Evolutionary conservation across 257 asterid genomes (phyloP).

Genomic region (Solanum pinnatisectum): DNA sequence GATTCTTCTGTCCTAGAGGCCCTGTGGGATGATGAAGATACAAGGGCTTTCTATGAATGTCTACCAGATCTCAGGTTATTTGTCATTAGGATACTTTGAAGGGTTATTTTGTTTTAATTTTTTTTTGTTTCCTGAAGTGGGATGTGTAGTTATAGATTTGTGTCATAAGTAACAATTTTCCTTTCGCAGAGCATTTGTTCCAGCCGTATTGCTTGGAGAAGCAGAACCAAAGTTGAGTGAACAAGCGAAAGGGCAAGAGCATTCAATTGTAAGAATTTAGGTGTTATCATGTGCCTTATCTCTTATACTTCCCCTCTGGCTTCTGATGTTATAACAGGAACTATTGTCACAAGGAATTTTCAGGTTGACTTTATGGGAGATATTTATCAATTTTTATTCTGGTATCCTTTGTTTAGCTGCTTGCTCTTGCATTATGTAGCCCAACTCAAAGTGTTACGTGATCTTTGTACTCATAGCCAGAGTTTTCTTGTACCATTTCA

Average conservation of each 20-base stretch:
- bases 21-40: conserved; percentile 98
- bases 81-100: neutral
- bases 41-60: conserved; percentile 90
- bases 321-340: conserved; percentile 2
- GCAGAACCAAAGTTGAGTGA: conserved; percentile 72
- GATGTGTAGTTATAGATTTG: neutral
- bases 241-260: conserved; percentile 72
- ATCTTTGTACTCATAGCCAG: neutral
- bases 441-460: neutral
- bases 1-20: conserved; percentile 77
- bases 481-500: neutral
- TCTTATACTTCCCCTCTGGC: neutral
- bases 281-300: neutral
- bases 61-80: conserved; percentile 93
- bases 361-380: neutral
- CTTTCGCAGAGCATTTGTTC: conserved; percentile 87
- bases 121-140: conserved; percentile 1
- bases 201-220: conserved; percentile 97
- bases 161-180: neutral
- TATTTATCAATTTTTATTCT: neutral
- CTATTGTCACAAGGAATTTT: neutral
- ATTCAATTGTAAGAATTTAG: conserved; percentile 45
- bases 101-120: neutral
- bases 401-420: neutral
- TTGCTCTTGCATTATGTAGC: neutral